Percentiles rank a stretch among this genome's conserved stretches.
Evolutionary conservation across 1,284 basidiomycete genomes (phyloP).

Genomic region (Cystobasidium pallidum): DNA sequence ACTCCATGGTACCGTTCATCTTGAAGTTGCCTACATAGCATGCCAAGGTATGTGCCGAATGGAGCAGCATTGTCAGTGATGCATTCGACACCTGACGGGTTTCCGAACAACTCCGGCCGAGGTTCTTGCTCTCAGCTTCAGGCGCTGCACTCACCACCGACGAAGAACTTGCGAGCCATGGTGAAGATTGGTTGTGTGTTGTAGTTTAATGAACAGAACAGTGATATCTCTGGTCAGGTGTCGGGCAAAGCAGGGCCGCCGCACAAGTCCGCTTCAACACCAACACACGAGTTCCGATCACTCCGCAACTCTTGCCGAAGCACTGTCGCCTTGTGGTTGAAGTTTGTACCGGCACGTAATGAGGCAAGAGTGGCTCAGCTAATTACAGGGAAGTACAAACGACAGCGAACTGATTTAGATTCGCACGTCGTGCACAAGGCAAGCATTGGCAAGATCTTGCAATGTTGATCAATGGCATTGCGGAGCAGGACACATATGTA

Average conservation of each 20-base stretch:
- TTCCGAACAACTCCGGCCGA: background rate
- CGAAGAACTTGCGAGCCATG: conserved; percentile 80
- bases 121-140: background rate
- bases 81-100: background rate
- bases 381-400: no score
- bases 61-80: background rate
- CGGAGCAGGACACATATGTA: no score
- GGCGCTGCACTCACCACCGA: conserved; percentile 64
- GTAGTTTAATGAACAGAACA: background rate
- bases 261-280: background rate
- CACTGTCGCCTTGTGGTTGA: no score
- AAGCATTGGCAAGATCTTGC: no score
- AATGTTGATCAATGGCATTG: no score
- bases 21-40: conserved; percentile 76
- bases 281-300: no score
- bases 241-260: conserved; percentile 1
- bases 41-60: background rate
- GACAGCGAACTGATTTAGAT: no score
- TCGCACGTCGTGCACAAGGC: no score
- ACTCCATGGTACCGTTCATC: conserved; percentile 71
- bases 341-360: no score
- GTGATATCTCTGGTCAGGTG: background rate
- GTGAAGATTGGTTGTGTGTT: conserved; percentile 8
- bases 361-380: no score
- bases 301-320: no score